Evolutionary conservation across 1,284 basidiomycete genomes (phyloP), one percentile per base, ranked within the genome.

Genomic region (Melampsora larici-populina): DNA sequence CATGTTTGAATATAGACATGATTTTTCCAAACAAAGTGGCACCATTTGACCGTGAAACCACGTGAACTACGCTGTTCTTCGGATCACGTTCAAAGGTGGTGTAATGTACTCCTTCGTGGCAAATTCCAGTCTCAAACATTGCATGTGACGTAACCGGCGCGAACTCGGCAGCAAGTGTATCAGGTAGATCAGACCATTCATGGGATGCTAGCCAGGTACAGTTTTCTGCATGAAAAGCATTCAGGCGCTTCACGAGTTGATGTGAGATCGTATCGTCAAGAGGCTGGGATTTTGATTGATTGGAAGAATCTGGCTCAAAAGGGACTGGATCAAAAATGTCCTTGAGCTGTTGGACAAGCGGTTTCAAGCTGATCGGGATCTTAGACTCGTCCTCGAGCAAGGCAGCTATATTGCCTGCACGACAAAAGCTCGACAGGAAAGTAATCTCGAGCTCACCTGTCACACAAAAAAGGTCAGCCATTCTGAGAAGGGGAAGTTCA

Each of bases 221-320:
- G 51, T 55, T 24, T 24, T 55, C 51, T 55, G 51, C 17, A 21
- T 15, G 51, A 24, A 21, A 18, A 18, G 24, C 3, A 15, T 55
- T 55, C 18, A 55, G 51, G 17, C 51, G 24, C 6, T 55, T 24
- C 4, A 55, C 24, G 2, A 55, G 17, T 55, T 55, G 5, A 55
- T 15, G 13, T 21, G 51, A 21, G 18, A 55, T 21, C 17, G 51
- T 15, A 21, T 55, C 51, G 4, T 24, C 51, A 55, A 13, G 81
- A 80, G 36, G 82, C 81, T 55, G 17, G 24, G 9, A 85, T 83
- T 0, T 92, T 86, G 85, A 94, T 93, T 36, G 86, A 85, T 55
- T 85, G 83, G 69, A 97, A 87, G 40, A 90, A 88, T 1, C 89
- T 84, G 83, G 51, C 6, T 18, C 24, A 24, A 55, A 55, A 21